Conservation (phyloP, 352 stramenopile species). For the Phytophthora hybrid region DNA sequence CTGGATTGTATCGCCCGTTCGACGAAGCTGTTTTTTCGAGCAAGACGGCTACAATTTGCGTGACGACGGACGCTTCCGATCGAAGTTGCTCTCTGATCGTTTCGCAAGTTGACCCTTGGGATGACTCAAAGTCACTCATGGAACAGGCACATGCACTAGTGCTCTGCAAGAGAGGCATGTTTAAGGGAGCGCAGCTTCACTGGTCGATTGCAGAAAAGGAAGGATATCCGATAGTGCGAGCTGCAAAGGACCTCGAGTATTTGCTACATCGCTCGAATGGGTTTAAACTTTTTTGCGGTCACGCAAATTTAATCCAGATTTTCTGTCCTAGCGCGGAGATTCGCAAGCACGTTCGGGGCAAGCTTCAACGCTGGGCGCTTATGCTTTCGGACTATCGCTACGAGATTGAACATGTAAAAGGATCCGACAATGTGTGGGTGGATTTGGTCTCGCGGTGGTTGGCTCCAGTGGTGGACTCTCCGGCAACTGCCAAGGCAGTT, state of each 20-base stretch:
- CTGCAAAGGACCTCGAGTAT: background rate
- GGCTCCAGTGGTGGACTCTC: no score
- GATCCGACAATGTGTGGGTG: no score
- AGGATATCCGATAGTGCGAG: background rate
- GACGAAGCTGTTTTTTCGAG: background rate
- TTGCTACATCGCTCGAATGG: background rate
- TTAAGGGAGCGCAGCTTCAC: background rate
- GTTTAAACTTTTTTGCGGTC: background rate
- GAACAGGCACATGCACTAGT: background rate
- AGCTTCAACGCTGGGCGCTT: background rate
- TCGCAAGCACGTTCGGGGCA: background rate
- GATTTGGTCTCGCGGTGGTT: no score
- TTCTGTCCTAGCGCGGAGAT: background rate
- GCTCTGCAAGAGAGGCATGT: background rate
- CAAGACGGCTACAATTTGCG: background rate
- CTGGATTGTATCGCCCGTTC: background rate
- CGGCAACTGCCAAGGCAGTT: no score
- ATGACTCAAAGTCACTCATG: background rate
- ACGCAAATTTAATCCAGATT: background rate
- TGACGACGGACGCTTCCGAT: background rate
- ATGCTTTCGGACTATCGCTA: no score
- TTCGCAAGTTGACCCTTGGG: background rate
- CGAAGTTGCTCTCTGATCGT: background rate
- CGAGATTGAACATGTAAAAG: no score
- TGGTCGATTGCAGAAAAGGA: background rate